Base-by-base conservation (phyloP, 176 grass and related monocot genomes). In the Carex kokanica region DNA sequence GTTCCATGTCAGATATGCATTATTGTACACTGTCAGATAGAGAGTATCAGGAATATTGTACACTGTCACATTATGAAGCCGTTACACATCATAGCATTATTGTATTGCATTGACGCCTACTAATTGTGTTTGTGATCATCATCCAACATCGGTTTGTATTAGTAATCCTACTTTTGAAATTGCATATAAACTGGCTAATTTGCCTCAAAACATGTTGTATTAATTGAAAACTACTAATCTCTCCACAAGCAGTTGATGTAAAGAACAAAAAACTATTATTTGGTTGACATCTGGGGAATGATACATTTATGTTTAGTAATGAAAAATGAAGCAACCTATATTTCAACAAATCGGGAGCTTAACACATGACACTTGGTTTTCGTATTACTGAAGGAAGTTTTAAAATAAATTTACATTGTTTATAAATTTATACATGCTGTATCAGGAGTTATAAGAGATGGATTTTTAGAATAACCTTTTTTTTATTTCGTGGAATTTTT, bases 161-260 rank as follows among this genome's bases (percentile, higher is more conserved):
- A 41, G 10, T 69, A 38, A 36, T 40, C 16, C 34, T 68, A 68
- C 32, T 34, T 68, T 32, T 14, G 4, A 38, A 6, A 14, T 68
- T 68, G 32, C 31, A 8, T 13, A 65, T 65, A 34, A 65, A 23
- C 64, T 36, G 31, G 12, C 31, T 66, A 69, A 69, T 40, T 68
- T 69, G 66, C 25, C 62, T 13, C 62, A 65, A 65, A 65, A 65
- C 25, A 65, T 65, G 62, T 15, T 64, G 15, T 65, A 65, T 65
- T 65, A 65, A 43, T 7, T 43, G 41, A 43, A 32, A 62, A 3
- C 3, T 36, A 3, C 2, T 21, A 11, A 62, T 8, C 60, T 62
- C 66, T 69, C 16, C 16, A 41, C 31, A 40, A 69, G 66, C 64
- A 69, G 32, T 69, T 65, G 25, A 6, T 65, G 27, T 27, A 24